phyloP scores from a whole-genome alignment of 257 asterid genomes.

The Fraxinus pennsylvanica region DNA sequence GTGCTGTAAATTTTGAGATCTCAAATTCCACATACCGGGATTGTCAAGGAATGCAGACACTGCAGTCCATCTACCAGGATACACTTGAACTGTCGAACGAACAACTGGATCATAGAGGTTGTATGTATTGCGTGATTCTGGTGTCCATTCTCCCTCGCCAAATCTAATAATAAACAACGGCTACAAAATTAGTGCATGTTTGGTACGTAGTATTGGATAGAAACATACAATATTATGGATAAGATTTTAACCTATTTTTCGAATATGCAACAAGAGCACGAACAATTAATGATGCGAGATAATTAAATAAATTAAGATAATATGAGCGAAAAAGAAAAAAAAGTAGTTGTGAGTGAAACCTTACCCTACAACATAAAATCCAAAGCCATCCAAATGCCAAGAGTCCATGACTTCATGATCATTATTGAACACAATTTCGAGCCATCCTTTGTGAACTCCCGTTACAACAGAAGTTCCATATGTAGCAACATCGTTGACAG shows the following conservation, averaged over 20 bases:
- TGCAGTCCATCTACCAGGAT: conserved; percentile 39
- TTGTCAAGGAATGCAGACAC: conserved; percentile 41
- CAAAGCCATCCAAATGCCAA: conserved; percentile 81
- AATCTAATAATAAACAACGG: conserved; percentile 27
- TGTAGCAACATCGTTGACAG: conserved; percentile 23
- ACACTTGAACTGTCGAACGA: conserved; percentile 47
- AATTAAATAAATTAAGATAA: too few relatives aligned
- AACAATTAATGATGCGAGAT: too few relatives aligned
- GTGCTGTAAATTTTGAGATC: conserved; percentile 40
- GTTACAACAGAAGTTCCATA: conserved; percentile 55
- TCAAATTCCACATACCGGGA: conserved; percentile 49
- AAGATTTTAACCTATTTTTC: too few relatives aligned
- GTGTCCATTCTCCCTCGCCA: conserved; percentile 60
- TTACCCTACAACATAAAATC: conserved; percentile 71
- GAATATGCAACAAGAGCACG: too few relatives aligned
- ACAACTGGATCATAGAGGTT: conserved; percentile 57
- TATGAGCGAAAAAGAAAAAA: too few relatives aligned
- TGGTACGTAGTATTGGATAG: background rate
- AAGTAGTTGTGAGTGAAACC: background rate
- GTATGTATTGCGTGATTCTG: conserved; percentile 36
- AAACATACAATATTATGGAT: too few relatives aligned
- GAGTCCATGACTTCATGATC: conserved; percentile 39
- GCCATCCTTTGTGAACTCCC: conserved; percentile 65
- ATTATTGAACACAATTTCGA: conserved; percentile 64
- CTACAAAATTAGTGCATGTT: background rate